Conservation (phyloP, 768 basidiomycete genomes). For the Calocera viscosa region DNA sequence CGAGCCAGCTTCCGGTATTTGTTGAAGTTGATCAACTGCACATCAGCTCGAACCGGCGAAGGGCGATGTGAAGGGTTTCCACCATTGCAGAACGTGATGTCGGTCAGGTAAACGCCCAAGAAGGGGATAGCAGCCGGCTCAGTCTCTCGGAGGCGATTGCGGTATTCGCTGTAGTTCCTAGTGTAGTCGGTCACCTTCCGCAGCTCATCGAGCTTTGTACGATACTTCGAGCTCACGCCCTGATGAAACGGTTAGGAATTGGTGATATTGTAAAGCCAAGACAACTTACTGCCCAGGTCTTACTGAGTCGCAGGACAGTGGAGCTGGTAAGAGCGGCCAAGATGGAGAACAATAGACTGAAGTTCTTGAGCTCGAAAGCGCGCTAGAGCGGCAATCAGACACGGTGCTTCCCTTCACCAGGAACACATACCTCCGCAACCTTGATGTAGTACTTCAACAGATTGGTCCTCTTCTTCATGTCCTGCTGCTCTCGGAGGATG, state of each 20-base stretch:
- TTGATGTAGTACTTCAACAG: conserved; percentile 90
- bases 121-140: conserved; percentile 89
- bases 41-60: conserved; percentile 59
- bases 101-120: conserved; percentile 80
- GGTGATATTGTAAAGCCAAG: background rate
- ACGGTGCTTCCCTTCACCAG: conserved; percentile 12
- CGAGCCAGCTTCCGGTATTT: conserved; percentile 85
- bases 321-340: conserved; percentile 91
- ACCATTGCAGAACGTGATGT: conserved; percentile 90
- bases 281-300: conserved; percentile 78
- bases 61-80: conserved; percentile 79
- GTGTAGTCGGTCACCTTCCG: conserved; percentile 83
- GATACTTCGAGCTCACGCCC: conserved; percentile 79
- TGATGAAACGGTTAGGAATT: conserved; percentile 25
- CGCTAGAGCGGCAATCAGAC: conserved; percentile 41
- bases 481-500: conserved; percentile 78
- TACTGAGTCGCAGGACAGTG: conserved; percentile 78
- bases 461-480: conserved; percentile 66
- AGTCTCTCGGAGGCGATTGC: conserved; percentile 73
- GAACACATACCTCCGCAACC: conserved; percentile 62
- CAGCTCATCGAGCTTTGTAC: conserved; percentile 59
- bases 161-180: conserved; percentile 84
- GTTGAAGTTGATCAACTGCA: conserved; percentile 87
- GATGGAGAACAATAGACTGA: conserved; percentile 83
- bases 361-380: conserved; percentile 72